Conservation (phyloP, 495 filamentous ascomycete species). For the Talaromyces thailandensis region DNA sequence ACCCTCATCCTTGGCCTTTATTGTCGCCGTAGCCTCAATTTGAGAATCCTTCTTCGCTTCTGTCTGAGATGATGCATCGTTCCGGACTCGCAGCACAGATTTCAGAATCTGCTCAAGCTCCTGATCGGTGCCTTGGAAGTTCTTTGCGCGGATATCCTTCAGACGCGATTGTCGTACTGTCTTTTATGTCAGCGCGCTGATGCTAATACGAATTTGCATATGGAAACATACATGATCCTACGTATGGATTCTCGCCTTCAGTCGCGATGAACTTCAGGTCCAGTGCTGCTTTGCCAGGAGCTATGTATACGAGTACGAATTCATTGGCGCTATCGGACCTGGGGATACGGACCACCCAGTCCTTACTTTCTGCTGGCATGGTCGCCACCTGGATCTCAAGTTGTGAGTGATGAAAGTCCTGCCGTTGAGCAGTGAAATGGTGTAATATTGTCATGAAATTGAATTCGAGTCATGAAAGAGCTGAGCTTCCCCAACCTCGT, state of each 20-base stretch:
- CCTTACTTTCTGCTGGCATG: slow-evolving; percentile 1
- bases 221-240: slow-evolving; percentile 39
- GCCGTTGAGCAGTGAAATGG: not conserved
- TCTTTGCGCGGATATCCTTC: slow-evolving; percentile 39
- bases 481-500: not conserved
- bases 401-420: too few species aligned
- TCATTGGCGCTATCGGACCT: slow-evolving; percentile 42
- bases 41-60: slow-evolving; percentile 11
- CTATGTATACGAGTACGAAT: slow-evolving; percentile 51
- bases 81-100: slow-evolving; percentile 19
- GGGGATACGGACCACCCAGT: slow-evolving; percentile 42
- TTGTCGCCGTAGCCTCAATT: slow-evolving; percentile 28
- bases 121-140: slow-evolving; percentile 40
- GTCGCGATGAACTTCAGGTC: slow-evolving; percentile 59
- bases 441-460: not conserved
- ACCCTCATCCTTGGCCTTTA: slow-evolving; percentile 20
- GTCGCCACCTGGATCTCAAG: not conserved
- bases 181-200: slow-evolving; percentile 13
- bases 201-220: slow-evolving; percentile 7
- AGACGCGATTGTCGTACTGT: slow-evolving; percentile 40
- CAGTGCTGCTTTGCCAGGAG: slow-evolving; percentile 34
- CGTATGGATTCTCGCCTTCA: slow-evolving; percentile 57
- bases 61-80: slow-evolving; percentile 7
- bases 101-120: slow-evolving; percentile 49
- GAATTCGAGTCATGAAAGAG: not conserved